These are phyloP conservation scores for Eucalyptus victrix DNA, from an alignment of 345 rosid genomes.

Conservation along the genomic window DNA sequence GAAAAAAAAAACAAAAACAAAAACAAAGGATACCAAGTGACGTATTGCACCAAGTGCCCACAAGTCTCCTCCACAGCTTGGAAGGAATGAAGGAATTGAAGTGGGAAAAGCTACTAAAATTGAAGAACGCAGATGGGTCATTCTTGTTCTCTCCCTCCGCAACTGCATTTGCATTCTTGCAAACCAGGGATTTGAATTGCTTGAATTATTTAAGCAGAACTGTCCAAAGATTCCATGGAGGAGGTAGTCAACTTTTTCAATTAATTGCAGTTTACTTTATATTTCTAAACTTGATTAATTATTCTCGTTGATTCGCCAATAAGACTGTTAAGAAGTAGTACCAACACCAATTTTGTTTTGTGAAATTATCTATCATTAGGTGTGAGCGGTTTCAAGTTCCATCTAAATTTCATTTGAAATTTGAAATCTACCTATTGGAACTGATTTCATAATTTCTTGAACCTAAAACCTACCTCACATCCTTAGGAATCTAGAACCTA, in stretches of 20 bases:
- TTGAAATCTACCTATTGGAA: too few species aligned
- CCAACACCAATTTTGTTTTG: neutral
- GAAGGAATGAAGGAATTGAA: slow-evolving; percentile 78
- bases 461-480: too few species aligned
- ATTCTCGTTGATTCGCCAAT: neutral
- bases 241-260: slow-evolving; percentile 37
- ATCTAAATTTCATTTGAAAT: too few species aligned
- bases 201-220: slow-evolving; percentile 40
- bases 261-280: neutral
- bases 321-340: neutral
- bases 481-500: too few species aligned
- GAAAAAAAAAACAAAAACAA: slow-evolving; percentile 7
- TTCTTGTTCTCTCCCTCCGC: slow-evolving; percentile 92
- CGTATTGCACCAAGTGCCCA: slow-evolving; percentile 73
- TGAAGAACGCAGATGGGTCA: slow-evolving; percentile 76
- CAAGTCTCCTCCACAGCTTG: slow-evolving; percentile 84
- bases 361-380: neutral
- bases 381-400: fast-evolving
- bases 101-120: slow-evolving; percentile 74
- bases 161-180: slow-evolving; percentile 84
- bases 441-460: too few species aligned
- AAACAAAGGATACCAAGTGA: slow-evolving; percentile 73
- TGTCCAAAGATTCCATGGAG: slow-evolving; percentile 70
- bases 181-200: slow-evolving; percentile 56
- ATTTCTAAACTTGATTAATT: neutral